Evolutionary conservation across 306 rosid genomes (phyloP), one percentile per base, ranked within the genome.

Genomic region (Argentina anserina): DNA sequence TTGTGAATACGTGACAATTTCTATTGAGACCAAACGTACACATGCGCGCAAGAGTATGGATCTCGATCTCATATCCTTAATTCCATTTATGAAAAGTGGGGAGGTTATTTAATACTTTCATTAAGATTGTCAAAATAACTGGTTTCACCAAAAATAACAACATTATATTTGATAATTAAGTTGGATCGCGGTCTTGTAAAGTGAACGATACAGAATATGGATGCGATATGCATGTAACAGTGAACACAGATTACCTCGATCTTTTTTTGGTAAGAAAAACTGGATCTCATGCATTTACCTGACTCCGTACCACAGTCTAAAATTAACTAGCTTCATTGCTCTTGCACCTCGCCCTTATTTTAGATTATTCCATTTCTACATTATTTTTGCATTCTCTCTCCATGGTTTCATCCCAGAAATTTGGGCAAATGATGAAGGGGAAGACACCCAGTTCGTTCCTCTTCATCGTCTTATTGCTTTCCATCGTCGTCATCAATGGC

Each of bases 391-490:
- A 58, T 56, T 11, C 17, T 4, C 60, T 4, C 60, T 53, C 60
- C 29, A 26, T 58, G 34, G 33, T 58, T 28, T 28, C 36, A 28
- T 26, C 15, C 33, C 20, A 28, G 37, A 58, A 13, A 58, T 58
- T 58, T 6, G 4, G n/a, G 20, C 63, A 56, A 56, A 56, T 13
- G 20, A 26, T 26, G 63, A 58, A 58, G 37, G 36, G 20, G 36
- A 28, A 25, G n/a, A 58, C n/a, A 14, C 20, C 36, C 18, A 26
- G 40, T 29, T 60, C 41, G 23, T 60, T 31, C 23, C 40, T 60
- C 65, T 60, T 31, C 65, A 60, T 60, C 23, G 40, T 60, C 23
- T 60, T 10, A 56, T 26, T 56, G 20, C 65, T 60, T 60, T 60
- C 41, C 9, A 26, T 31, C 21, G 11, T 60, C 23, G 40, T 60